Percentiles rank a stretch among this genome's conserved stretches.
These are phyloP conservation scores for Apophysomyces sp. DNA, from an alignment of 371 early-diverging fungal species.

Conservation along the genomic window DNA sequence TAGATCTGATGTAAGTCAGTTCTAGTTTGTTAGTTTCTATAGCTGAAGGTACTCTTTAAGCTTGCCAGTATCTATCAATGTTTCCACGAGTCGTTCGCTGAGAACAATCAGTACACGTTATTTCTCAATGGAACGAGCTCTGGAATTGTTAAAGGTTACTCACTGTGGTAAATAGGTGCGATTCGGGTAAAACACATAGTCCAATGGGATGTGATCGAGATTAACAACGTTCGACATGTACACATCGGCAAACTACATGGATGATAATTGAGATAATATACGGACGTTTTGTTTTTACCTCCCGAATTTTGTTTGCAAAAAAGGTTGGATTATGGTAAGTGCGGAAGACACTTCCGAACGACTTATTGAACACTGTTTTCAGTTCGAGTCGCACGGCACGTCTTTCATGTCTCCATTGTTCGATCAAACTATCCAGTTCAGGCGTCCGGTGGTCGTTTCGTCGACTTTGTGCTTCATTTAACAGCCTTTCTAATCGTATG, in stretches of 20 bases:
- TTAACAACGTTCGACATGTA: conserved; percentile 64
- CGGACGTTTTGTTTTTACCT: conserved; percentile 12
- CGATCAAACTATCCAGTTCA: conserved; percentile 39
- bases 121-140: background rate
- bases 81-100: conserved; percentile 46
- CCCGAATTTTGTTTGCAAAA: conserved; percentile 65
- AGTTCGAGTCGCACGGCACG: conserved; percentile 40
- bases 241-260: conserved; percentile 37
- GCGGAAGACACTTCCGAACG: conserved; percentile 70
- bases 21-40: background rate
- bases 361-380: conserved; percentile 53
- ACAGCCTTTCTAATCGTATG: conserved; percentile 51
- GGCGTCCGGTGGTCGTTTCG: conserved; percentile 22
- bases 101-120: background rate
- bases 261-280: background rate
- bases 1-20: background rate
- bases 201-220: conserved; percentile 51
- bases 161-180: conserved; percentile 65
- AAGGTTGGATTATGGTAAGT: conserved; percentile 64
- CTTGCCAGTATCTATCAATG: conserved; percentile 43
- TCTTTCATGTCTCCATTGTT: conserved; percentile 54
- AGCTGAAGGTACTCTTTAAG: conserved; percentile 6
- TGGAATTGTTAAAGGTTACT: conserved; percentile 7
- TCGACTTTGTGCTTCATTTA: conserved; percentile 56
- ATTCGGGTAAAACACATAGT: conserved; percentile 67